These are phyloP conservation scores for Rhodotorula sp. DNA, from an alignment of 1,284 basidiomycete genomes.

Conservation along the genomic window DNA sequence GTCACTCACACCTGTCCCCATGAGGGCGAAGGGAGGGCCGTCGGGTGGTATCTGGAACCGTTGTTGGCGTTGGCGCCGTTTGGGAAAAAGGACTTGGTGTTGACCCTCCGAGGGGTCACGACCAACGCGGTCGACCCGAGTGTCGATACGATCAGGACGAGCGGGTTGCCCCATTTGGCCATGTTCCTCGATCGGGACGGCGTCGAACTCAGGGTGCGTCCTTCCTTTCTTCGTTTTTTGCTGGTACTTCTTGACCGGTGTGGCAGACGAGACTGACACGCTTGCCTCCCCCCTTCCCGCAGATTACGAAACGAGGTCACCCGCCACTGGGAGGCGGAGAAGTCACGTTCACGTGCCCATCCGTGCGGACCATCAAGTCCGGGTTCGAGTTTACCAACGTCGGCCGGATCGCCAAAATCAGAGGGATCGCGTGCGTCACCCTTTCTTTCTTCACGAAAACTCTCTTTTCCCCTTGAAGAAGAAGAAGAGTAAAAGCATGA, in stretches of 20 bases:
- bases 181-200: constrained; percentile 79
- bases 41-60: constrained; percentile 94
- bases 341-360: constrained; percentile 86
- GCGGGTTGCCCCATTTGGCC: constrained; percentile 86
- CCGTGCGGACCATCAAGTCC: constrained; percentile 84
- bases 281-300: constrained; percentile 20
- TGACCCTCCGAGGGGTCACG: constrained; percentile 85
- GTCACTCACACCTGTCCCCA: constrained; percentile 82
- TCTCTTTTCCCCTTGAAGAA: not conserved
- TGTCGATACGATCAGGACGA: constrained; percentile 85
- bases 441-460: constrained; percentile 3
- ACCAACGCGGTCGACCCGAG: constrained; percentile 81
- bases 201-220: constrained; percentile 70
- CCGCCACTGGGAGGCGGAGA: constrained; percentile 89
- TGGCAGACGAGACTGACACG: not conserved
- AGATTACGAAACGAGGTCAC: constrained; percentile 93
- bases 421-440: constrained; percentile 82
- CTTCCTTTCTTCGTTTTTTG: not conserved
- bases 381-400: constrained; percentile 82
- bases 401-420: constrained; percentile 88
- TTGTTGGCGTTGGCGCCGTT: constrained; percentile 88
- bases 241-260: not conserved
- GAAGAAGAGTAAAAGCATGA: no score
- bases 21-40: constrained; percentile 37
- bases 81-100: constrained; percentile 77